Percentiles rank a stretch among this genome's conserved stretches.
Conservation (phyloP, 2,329 filamentous ascomycete genomes). For the Fusarium sororula region DNA sequence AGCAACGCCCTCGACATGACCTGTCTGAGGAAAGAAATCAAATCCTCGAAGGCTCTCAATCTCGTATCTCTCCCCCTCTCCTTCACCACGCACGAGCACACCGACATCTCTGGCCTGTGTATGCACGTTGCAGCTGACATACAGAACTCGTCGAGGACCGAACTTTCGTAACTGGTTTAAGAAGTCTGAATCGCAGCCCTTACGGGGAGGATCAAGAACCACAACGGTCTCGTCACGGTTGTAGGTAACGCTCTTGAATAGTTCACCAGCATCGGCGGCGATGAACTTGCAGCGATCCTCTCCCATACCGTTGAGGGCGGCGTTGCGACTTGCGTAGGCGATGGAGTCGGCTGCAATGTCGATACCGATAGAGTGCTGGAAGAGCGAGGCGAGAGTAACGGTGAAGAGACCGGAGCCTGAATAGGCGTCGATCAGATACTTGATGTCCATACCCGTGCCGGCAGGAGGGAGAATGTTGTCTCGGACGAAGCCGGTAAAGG, state of each 20-base stretch:
- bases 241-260: slow-evolving; percentile 81
- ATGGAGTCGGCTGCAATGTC: slow-evolving; percentile 88
- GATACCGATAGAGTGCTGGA: slow-evolving; percentile 87
- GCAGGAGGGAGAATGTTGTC: slow-evolving; percentile 73
- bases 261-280: slow-evolving; percentile 82
- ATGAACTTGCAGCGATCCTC: slow-evolving; percentile 80
- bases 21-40: slow-evolving; percentile 94
- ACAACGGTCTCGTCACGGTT: slow-evolving; percentile 85
- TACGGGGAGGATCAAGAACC: slow-evolving; percentile 96
- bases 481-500: slow-evolving; percentile 88
- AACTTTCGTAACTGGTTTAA: slow-evolving; percentile 81
- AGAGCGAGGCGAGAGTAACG: slow-evolving; percentile 86
- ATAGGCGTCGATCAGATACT: slow-evolving; percentile 96
- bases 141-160: slow-evolving; percentile 82
- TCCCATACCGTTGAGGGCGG: slow-evolving; percentile 75
- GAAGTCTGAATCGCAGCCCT: slow-evolving; percentile 90
- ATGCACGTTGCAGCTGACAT: slow-evolving; percentile 98
- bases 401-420: slow-evolving; percentile 98
- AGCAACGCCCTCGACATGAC: slow-evolving; percentile 74
- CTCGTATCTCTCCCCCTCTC: slow-evolving; percentile 69
- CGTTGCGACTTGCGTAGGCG: slow-evolving; percentile 80
- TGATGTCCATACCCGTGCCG: slow-evolving; percentile 59
- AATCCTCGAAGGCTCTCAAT: slow-evolving; percentile 93
- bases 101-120: slow-evolving; percentile 95
- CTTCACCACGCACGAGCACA: slow-evolving; percentile 77